Evolutionary conservation across 2,329 filamentous ascomycete species (phyloP).

Genomic region (Aaosphaeria pasadenensis): DNA sequence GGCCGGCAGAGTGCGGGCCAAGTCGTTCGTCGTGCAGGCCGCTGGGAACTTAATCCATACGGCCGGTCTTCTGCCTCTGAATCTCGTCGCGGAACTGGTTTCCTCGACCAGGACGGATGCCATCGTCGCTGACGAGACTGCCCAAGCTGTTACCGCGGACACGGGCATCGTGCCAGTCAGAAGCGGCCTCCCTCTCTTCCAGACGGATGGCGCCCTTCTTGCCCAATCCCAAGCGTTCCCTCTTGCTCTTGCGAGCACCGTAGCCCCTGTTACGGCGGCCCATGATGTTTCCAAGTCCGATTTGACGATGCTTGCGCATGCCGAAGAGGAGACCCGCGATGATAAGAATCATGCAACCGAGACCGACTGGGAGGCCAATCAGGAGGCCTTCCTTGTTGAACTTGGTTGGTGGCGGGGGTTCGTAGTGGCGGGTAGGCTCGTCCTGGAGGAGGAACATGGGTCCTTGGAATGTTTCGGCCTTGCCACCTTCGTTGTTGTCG

Average conservation of each 20-base stretch:
- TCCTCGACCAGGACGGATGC: conserved; percentile 18
- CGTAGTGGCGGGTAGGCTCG: conserved; percentile 33
- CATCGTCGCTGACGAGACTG: conserved; percentile 26
- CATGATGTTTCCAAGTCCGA: conserved; percentile 37
- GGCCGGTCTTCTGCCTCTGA: conserved; percentile 37
- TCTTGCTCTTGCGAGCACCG: conserved; percentile 32
- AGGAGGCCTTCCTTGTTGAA: conserved; percentile 33
- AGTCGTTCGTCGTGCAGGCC: no score
- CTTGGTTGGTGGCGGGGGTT: conserved; percentile 19
- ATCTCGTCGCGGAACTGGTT: conserved; percentile 38
- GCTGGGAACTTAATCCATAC: neutral
- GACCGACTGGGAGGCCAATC: conserved; percentile 41
- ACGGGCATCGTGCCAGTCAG: conserved; percentile 13
- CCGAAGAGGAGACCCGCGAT: conserved; percentile 39
- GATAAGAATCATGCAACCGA: conserved; percentile 37
- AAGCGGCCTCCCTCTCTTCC: conserved; percentile 22
- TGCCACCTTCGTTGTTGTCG: conserved; percentile 12
- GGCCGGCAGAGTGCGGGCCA: no score
- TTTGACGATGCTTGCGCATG: conserved; percentile 39
- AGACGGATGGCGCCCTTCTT: conserved; percentile 26
- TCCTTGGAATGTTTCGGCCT: conserved; percentile 27
- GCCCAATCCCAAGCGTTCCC: conserved; percentile 31
- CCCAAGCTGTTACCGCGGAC: conserved; percentile 20
- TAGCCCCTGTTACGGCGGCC: conserved; percentile 36
- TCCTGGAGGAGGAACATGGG: conserved; percentile 36